Evolutionary conservation across 2,329 filamentous ascomycete genomes (phyloP), one percentile per base, ranked within the genome.

Genomic region (Pseudocercospora eumusae): DNA sequence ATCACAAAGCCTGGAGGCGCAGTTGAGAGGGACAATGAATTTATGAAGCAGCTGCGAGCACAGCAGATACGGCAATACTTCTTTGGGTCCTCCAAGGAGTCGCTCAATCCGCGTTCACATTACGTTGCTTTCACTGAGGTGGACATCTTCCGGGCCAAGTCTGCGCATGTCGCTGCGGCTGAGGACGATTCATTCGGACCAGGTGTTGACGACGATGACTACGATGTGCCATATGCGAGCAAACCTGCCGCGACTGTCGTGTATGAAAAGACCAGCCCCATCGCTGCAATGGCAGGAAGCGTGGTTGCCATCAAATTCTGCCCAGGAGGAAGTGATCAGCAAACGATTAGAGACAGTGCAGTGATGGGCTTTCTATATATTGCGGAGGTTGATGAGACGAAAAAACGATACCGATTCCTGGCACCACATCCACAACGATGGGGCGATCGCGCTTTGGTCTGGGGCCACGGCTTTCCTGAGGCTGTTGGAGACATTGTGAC

Each of bases 301-400:
- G 83, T 96, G 0, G 80, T 98, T 8, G 92, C 93, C 0, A 88
- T 99, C 57, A 92, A 96, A 76, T 72, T 92, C 90, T 50, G 83
- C 85, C 1, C 77, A 85, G 72, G 72, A 0, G 87, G 84, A 52
- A 92, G 95, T 64, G 79, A 84, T 0, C 84, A 89, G 6, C 87
- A 91, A 53, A 84, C 86, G 1, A 87, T 98, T 49, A 85, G 91
- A 11, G 89, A 93, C 69, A 87, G 92, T 7, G 89, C 88, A 60
- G 88, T 98, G 28, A 89, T 96, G 84, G 95, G 95, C 0, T 99
- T 96, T 72, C 84, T 97, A 28, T 97, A 96, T 72, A 90, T 98
- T 15, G 89, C 91, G 0, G 91, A 96, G 64, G 91, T 98, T 3
- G 93, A 99, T 72, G 90, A 91, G 72, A 88, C 89, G 69, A 90